phyloP scores from a whole-genome alignment of 768 basidiomycete species.

The Lactarius evosmus region DNA sequence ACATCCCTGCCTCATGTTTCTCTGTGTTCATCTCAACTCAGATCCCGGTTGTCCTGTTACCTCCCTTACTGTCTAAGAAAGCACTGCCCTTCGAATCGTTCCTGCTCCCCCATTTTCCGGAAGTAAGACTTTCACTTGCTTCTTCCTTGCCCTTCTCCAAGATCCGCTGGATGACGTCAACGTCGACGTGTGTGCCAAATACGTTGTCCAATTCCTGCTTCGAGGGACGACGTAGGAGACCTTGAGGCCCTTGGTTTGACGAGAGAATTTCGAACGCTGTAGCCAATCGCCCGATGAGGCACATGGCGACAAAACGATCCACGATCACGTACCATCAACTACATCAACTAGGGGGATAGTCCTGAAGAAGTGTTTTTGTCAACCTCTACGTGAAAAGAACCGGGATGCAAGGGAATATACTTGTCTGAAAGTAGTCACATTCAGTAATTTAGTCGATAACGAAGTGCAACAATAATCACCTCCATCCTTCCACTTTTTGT shows the following conservation, averaged over 20 bases:
- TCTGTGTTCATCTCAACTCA: conserved; percentile 7
- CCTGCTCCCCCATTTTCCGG: conserved; percentile 30
- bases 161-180: conserved; percentile 57
- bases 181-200: conserved; percentile 64
- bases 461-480: conserved; percentile 46
- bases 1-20: background rate
- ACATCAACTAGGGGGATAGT: conserved; percentile 69
- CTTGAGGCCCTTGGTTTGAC: conserved; percentile 73
- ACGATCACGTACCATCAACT: conserved; percentile 65
- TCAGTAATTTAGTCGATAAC: conserved; percentile 27
- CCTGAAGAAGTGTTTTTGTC: conserved; percentile 36
- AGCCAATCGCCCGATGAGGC: background rate
- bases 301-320: conserved; percentile 1
- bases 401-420: conserved; percentile 54
- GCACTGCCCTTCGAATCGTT: conserved; percentile 24
- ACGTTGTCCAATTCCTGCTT: conserved; percentile 76
- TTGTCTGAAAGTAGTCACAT: conserved; percentile 47
- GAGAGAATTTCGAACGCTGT: conserved; percentile 70
- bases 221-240: conserved; percentile 69
- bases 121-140: conserved; percentile 45
- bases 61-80: conserved; percentile 21
- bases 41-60: conserved; percentile 22
- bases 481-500: conserved; percentile 75
- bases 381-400: conserved; percentile 42
- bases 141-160: conserved; percentile 64